Evolutionary conservation across 169 alveolate genomes (phyloP).

Genomic region (Besnoitia besnoiti): DNA sequence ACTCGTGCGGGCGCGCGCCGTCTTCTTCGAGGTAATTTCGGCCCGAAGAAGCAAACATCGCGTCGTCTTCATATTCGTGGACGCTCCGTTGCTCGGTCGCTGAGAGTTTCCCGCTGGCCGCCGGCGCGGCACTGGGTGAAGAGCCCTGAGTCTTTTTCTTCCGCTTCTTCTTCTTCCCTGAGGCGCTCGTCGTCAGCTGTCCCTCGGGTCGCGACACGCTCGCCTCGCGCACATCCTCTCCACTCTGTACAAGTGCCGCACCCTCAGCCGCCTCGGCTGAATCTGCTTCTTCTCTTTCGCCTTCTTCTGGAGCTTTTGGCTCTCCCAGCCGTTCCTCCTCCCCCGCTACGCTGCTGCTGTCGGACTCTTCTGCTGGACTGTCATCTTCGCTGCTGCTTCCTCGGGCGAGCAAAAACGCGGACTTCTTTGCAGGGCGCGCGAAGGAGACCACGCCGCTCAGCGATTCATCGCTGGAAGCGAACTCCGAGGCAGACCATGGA

Average conservation of each 20-base stretch:
- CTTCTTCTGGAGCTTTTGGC: constrained; percentile 1
- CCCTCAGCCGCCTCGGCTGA: neutral
- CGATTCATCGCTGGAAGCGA: neutral
- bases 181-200: neutral
- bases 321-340: neutral
- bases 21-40: neutral
- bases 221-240: neutral
- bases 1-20: neutral
- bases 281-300: neutral
- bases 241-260: no score
- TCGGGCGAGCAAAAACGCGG: neutral
- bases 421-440: neutral
- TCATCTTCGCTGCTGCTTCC: neutral
- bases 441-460: neutral
- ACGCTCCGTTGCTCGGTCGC: neutral
- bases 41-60: neutral
- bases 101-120: neutral
- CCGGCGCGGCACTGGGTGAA: neutral
- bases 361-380: neutral
- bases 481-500: neutral
- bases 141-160: neutral
- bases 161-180: neutral
- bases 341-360: neutral
- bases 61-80: neutral
- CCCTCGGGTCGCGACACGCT: neutral